These are phyloP conservation scores for Trichophyton schoenleinii DNA, from an alignment of 2,329 filamentous ascomycete species.

Conservation along the genomic window DNA sequence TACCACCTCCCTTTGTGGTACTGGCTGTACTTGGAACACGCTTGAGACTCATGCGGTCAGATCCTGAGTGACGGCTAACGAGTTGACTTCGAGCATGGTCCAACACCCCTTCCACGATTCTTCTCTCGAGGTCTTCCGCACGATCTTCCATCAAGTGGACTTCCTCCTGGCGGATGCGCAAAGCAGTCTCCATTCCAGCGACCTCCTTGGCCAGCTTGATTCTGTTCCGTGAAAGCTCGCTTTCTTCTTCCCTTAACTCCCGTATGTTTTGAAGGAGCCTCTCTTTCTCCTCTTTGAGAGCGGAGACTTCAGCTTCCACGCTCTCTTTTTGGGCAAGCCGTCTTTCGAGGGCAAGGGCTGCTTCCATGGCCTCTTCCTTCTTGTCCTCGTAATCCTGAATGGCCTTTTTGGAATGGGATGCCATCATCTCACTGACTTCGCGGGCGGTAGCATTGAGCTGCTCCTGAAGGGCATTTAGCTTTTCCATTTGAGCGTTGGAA, in stretches of 20 bases:
- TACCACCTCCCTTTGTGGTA: conserved; percentile 27
- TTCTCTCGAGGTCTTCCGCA: conserved; percentile 76
- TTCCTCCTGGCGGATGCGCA: conserved; percentile 80
- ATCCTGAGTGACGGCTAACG: conserved; percentile 56
- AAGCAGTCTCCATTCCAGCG: conserved; percentile 77
- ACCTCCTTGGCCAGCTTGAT: conserved; percentile 71
- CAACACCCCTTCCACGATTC: conserved; percentile 89
- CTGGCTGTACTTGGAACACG: conserved; percentile 37
- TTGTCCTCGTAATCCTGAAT: conserved; percentile 65
- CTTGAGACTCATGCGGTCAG: conserved; percentile 40
- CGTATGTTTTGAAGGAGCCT: conserved; percentile 47
- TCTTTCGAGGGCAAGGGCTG: conserved; percentile 67
- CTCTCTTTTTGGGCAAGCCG: conserved; percentile 54
- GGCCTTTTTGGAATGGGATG: conserved; percentile 61
- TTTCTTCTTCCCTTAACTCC: conserved; percentile 38
- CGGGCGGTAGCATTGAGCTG: conserved; percentile 74
- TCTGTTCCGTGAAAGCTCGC: conserved; percentile 65
- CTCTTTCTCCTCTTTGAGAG: conserved; percentile 48
- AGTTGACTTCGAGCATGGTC: conserved; percentile 77
- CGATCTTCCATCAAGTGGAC: conserved; percentile 80
- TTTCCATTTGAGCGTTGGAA: conserved; percentile 61
- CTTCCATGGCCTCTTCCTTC: conserved; percentile 68
- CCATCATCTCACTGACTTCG: conserved; percentile 72
- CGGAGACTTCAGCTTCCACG: conserved; percentile 41
- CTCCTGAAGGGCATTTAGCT: conserved; percentile 69